phyloP scores from a whole-genome alignment of 2,329 filamentous ascomycete genomes.

The Ascochyta fabae region DNA sequence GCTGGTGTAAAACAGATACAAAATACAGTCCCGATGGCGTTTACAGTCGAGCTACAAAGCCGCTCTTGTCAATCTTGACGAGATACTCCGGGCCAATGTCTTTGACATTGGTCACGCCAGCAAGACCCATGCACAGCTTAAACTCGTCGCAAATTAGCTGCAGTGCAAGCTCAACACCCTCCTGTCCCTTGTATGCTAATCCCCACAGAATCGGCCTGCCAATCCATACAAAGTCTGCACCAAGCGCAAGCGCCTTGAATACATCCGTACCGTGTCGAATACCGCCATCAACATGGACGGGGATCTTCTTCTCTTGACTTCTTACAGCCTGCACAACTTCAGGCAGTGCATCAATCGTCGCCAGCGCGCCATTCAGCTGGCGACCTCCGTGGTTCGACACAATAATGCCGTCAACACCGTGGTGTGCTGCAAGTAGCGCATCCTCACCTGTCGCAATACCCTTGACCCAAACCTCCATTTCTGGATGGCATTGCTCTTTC shows the following conservation, averaged over 20 bases:
- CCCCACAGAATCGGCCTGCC: slow-evolving; percentile 68
- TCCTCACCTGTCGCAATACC: slow-evolving; percentile 52
- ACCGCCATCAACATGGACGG: slow-evolving; percentile 89
- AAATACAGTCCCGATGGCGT: not conserved
- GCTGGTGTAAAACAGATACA: no score
- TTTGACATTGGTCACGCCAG: slow-evolving; percentile 29
- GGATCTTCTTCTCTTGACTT: slow-evolving; percentile 46
- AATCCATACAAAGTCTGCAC: slow-evolving; percentile 82
- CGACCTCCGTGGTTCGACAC: slow-evolving; percentile 61
- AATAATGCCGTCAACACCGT: slow-evolving; percentile 55
- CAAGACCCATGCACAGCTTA: slow-evolving; percentile 33
- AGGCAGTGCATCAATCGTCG: slow-evolving; percentile 54
- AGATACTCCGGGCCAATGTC: slow-evolving; percentile 33
- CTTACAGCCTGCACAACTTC: slow-evolving; percentile 62
- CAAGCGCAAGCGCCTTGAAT: slow-evolving; percentile 90
- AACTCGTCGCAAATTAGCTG: slow-evolving; percentile 29
- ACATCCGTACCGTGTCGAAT: slow-evolving; percentile 89
- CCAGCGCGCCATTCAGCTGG: slow-evolving; percentile 57
- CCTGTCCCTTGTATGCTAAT: slow-evolving; percentile 54
- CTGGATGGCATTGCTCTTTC: slow-evolving; percentile 25
- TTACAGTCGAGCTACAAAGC: slow-evolving; percentile 25
- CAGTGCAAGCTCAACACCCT: slow-evolving; percentile 30
- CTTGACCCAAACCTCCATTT: slow-evolving; percentile 51
- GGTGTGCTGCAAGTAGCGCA: slow-evolving; percentile 50
- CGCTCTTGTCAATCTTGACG: slow-evolving; percentile 32